Base-by-base conservation (phyloP, 202 grass and related monocot genomes). In the Schoenoplectus triqueter region DNA sequence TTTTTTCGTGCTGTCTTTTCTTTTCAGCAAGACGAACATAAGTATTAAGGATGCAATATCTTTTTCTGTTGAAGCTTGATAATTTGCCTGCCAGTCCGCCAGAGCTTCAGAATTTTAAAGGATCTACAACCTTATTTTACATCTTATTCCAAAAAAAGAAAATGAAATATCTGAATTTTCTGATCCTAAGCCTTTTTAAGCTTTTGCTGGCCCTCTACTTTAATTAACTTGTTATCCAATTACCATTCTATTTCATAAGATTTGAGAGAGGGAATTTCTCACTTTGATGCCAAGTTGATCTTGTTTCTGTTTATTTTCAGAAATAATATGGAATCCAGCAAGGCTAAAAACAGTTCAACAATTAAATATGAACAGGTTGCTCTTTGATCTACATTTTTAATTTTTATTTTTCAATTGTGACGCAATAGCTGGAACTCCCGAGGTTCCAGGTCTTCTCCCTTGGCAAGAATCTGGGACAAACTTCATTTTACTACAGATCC, bases 331-430 rank as follows among this genome's bases (percentile, higher is more conserved):
- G 75, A 79, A 79, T 66, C 39, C 46, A 31, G 73, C 42, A 19
- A 61, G 41, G 84, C 48, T 78, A 68, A 80, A 31, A 31, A 31
- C 59, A 13, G 7, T 79, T 79, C 75, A 79, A 79, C 54, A 79
- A 80, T 64, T 45, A 45, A 80, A 69, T 66, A 78, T 75, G 49
- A 86, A 78, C 59, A 86, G 74, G 84, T 78, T 86, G 67, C 60
- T 10, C 68, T 79, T 86, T 78, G 44, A 15, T 64, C 64, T 52
- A 63, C 51, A 44, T 79, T 59, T 15, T 22, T 57, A 18, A 54
- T 18, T 31, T 63, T 66, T 71, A 40, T 50, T 52, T 65, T 85
- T 57, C 47, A 83, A 83, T 68, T 82, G 14, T 44, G 54, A 69
- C 15, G 59, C 39, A 13, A 83, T 69, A 20, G 48, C 65, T 82